Conservation (phyloP, 2,329 filamentous ascomycete species). For the Diaporthe caulivora region DNA sequence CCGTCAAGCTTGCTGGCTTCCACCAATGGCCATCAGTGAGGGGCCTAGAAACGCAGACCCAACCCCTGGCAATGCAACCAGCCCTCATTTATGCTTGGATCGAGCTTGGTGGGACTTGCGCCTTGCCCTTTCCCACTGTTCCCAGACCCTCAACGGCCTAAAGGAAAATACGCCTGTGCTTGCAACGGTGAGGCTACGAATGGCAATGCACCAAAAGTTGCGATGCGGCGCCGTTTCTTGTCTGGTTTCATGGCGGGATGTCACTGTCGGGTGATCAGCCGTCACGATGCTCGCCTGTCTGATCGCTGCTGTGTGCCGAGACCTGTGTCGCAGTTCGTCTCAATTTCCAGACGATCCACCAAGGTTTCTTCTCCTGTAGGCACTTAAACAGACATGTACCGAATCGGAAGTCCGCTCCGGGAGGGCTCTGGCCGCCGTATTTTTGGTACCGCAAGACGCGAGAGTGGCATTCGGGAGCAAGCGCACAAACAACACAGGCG, state of each 20-base stretch:
- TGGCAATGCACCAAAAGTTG: not conserved
- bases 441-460: not conserved
- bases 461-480: no score
- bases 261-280: not conserved
- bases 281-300: conserved; percentile 18
- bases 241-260: not conserved
- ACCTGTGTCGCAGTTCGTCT: conserved; percentile 34
- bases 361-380: not conserved
- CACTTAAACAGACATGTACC: conserved; percentile 15
- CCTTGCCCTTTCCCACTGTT: not conserved
- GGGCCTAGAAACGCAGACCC: not conserved
- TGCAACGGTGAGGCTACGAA: not conserved
- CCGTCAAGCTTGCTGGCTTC: conserved; percentile 13
- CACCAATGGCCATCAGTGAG: conserved; percentile 15
- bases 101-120: conserved; percentile 6
- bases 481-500: not conserved
- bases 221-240: not conserved
- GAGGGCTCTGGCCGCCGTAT: not conserved
- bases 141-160: not conserved
- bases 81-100: conserved; percentile 13
- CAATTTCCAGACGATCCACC: conserved; percentile 26
- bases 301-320: conserved; percentile 31
- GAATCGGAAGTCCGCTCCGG: not conserved
- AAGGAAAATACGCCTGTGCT: not conserved
- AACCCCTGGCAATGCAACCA: conserved; percentile 20